Percentiles rank a stretch among this genome's conserved stretches.
phyloP scores from a whole-genome alignment of 345 rosid genomes.

The Limnanthes douglasii region DNA sequence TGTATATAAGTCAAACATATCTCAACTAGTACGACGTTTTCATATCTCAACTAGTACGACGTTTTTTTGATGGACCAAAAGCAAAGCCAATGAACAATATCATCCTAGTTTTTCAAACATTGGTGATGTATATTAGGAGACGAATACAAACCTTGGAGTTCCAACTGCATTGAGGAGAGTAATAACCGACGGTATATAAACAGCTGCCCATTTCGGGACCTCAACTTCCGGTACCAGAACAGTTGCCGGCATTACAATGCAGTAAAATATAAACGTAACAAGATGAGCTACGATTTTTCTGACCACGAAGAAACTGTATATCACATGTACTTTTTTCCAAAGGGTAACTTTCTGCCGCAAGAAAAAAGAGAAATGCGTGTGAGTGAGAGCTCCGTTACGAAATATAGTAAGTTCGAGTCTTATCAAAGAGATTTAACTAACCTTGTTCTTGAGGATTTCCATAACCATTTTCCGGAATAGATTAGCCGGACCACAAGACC shows the following conservation, averaged over 20 bases:
- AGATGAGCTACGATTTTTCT: conserved; percentile 33
- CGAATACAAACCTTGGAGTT: conserved; percentile 21
- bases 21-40: too few relatives aligned
- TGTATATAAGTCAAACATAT: too few relatives aligned
- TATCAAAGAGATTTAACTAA: not conserved
- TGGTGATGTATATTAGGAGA: too few relatives aligned
- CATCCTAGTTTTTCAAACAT: too few relatives aligned
- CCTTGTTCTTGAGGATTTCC: conserved; percentile 28
- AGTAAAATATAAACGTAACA: conserved; percentile 38
- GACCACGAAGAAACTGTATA: conserved; percentile 33
- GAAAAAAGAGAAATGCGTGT: too few relatives aligned
- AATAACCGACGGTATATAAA: conserved; percentile 34
- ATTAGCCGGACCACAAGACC: conserved; percentile 54
- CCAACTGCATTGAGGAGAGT: conserved; percentile 33
- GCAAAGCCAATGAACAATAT: not conserved
- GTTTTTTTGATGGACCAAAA: not conserved
- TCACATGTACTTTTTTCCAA: conserved; percentile 31
- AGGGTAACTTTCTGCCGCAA: conserved; percentile 24
- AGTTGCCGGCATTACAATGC: conserved; percentile 31
- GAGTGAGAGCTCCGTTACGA: not conserved
- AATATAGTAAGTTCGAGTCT: not conserved
- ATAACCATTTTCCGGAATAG: conserved; percentile 39
- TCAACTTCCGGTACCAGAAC: conserved; percentile 30
- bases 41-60: too few relatives aligned
- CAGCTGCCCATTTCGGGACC: conserved; percentile 27